phyloP scores from a whole-genome alignment of 2,329 filamentous ascomycete genomes.

The Xylogone sp. region DNA sequence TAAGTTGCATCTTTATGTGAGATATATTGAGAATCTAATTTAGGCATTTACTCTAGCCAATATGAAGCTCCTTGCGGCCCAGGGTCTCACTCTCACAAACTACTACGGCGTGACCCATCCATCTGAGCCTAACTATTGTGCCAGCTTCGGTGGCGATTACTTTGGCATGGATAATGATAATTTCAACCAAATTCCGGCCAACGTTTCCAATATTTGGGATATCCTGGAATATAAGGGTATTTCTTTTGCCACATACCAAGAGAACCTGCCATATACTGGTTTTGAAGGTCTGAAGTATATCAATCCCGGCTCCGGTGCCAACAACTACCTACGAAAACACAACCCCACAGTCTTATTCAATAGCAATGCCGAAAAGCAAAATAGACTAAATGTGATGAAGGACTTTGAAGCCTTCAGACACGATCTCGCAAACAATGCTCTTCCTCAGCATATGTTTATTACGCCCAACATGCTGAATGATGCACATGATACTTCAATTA shows the following conservation, averaged over 20 bases:
- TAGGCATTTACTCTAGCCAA: slow-evolving; percentile 23
- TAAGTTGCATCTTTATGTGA: slow-evolving; percentile 1
- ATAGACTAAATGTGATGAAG: slow-evolving; percentile 53
- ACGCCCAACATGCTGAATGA: slow-evolving; percentile 60
- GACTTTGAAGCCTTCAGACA: slow-evolving; percentile 57
- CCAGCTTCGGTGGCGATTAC: slow-evolving; percentile 52
- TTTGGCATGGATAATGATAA: slow-evolving; percentile 53
- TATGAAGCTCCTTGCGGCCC: slow-evolving; percentile 43
- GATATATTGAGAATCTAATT: too few species aligned
- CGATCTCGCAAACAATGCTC: slow-evolving; percentile 47
- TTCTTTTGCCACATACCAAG: slow-evolving; percentile 49
- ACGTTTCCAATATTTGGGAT: slow-evolving; percentile 45
- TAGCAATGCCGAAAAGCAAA: slow-evolving; percentile 42
- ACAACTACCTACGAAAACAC: slow-evolving; percentile 64
- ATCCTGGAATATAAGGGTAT: slow-evolving; percentile 43
- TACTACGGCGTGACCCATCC: slow-evolving; percentile 54
- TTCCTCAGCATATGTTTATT: slow-evolving; percentile 62
- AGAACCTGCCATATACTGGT: slow-evolving; percentile 48
- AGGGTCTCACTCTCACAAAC: slow-evolving; percentile 53
- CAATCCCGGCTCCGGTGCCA: slow-evolving; percentile 49
- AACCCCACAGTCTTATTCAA: slow-evolving; percentile 50
- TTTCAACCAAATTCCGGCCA: slow-evolving; percentile 39
- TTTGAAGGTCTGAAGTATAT: slow-evolving; percentile 43
- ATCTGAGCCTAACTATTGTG: slow-evolving; percentile 60
- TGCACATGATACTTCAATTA: slow-evolving; percentile 52